Evolutionary conservation across 2,329 filamentous ascomycete genomes (phyloP).

Genomic region (Sarocladiaceae sp.): DNA sequence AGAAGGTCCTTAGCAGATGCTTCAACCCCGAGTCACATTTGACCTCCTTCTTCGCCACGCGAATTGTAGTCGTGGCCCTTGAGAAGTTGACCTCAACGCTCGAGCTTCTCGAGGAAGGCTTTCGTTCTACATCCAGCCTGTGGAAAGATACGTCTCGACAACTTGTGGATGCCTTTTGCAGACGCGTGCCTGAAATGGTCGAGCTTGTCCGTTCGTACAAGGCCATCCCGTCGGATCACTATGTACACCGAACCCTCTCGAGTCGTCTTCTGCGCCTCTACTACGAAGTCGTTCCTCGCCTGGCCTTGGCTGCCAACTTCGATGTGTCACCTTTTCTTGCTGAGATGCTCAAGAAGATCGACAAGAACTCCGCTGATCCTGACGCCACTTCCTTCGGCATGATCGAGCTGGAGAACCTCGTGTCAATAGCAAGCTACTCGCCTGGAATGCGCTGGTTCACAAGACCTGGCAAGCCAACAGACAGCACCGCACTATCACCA

Average conservation of each 20-base stretch:
- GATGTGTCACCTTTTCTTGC: slow-evolving; percentile 78
- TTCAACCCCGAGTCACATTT: slow-evolving; percentile 74
- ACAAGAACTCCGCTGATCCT: slow-evolving; percentile 43
- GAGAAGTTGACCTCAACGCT: slow-evolving; percentile 69
- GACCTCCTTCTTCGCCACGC: slow-evolving; percentile 77
- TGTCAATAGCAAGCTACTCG: slow-evolving; percentile 75
- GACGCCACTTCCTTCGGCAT: slow-evolving; percentile 52
- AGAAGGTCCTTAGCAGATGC: slow-evolving; percentile 75
- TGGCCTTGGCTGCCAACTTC: slow-evolving; percentile 79
- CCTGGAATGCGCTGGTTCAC: slow-evolving; percentile 89
- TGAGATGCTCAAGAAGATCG: slow-evolving; percentile 59
- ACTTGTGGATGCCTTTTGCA: slow-evolving; percentile 70
- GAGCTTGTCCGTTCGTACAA: slow-evolving; percentile 74
- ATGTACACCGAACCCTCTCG: slow-evolving; percentile 74
- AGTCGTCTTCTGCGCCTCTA: slow-evolving; percentile 78
- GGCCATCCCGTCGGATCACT: slow-evolving; percentile 60
- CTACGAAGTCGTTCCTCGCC: slow-evolving; percentile 74
- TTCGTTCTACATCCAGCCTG: slow-evolving; percentile 32
- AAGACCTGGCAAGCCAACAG: slow-evolving; percentile 58
- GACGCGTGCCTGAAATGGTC: slow-evolving; percentile 76
- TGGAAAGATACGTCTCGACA: slow-evolving; percentile 69
- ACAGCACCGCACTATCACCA: slow-evolving; percentile 47
- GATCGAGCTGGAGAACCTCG: slow-evolving; percentile 75
- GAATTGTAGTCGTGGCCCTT: slow-evolving; percentile 73
- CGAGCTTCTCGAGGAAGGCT: slow-evolving; percentile 51